Base-by-base conservation (phyloP, 495 filamentous ascomycete genomes). In the Penicillium verhagenii region DNA sequence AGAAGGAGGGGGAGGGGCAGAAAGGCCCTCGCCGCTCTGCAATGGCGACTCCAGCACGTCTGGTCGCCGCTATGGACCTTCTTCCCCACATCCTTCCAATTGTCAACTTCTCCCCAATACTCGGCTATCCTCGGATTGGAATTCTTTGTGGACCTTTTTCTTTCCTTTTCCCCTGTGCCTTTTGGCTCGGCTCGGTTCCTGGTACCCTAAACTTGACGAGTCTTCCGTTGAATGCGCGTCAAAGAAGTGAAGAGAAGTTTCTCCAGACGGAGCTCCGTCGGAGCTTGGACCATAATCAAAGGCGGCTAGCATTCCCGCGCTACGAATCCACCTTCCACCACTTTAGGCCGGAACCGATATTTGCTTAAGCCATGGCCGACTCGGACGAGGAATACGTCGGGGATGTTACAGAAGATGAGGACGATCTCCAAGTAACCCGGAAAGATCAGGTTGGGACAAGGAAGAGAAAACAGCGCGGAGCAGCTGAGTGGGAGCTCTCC, bases 321-420 rank as follows among this genome's bases (percentile, higher is more conserved):
- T 70, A 61, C 8, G 14, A 25, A 37, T 21, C 61, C 47, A 38
- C 26, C 46, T 52, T n/a, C 37, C 39, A 25, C 40, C 51, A 25
- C 43, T 39, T 24, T 23, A 18, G 18, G 37, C 21, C 39, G 46
- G 31, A 44, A 33, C 33, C 46, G 10, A 31, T 23, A 26, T 48
- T 44, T 35, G 16, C 9, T 47, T 25, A 8, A 44, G 53, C 47
- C 23, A 78, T 78, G 75, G 73, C 73, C 13, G 75, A 76, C 56
- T 93, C 87, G 52, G 86, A 97, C 64, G 89, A 86, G 59, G 92
- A 96, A 58, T 96, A 91, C 67, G 81, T 92, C 57, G 86, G 82
- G 48, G 83, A 85, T 48, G 74, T 81, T 50, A 91, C 90, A 6
- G 91, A 91, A 59, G 92, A 96, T 63, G 92, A 94, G 47, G 88